These are phyloP conservation scores for Xylaria sp. DNA, from an alignment of 2,329 filamentous ascomycete genomes.

Conservation along the genomic window DNA sequence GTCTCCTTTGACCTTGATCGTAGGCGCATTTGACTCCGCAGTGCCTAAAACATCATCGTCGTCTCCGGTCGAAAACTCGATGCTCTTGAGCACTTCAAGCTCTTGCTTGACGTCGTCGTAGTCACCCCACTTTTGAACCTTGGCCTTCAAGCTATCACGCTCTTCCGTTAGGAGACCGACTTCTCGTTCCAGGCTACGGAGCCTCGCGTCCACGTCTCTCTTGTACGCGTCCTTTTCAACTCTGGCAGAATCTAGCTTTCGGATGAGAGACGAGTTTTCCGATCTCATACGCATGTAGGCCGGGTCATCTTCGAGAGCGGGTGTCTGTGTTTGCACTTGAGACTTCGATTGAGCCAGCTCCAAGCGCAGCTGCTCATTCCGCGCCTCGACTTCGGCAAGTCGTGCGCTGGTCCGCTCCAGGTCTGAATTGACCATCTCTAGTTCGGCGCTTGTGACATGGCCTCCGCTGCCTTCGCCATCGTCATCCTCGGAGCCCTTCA, in stretches of 20 bases:
- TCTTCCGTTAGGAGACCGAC: slow-evolving; percentile 70
- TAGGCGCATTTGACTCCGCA: slow-evolving; percentile 43
- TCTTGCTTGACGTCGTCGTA: slow-evolving; percentile 97
- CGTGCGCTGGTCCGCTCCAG: slow-evolving; percentile 82
- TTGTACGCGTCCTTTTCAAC: slow-evolving; percentile 80
- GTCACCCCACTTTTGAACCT: slow-evolving; percentile 84
- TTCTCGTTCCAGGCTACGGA: slow-evolving; percentile 77
- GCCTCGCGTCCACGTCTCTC: slow-evolving; percentile 66
- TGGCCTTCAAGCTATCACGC: slow-evolving; percentile 70
- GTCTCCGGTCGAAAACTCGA: slow-evolving; percentile 89
- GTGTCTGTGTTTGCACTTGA: slow-evolving; percentile 56
- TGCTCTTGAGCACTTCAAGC: slow-evolving; percentile 92
- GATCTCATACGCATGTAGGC: slow-evolving; percentile 80
- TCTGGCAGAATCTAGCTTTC: slow-evolving; percentile 77
- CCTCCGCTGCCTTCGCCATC: slow-evolving; percentile 53
- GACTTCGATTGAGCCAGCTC: slow-evolving; percentile 88
- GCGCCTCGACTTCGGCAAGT: slow-evolving; percentile 83
- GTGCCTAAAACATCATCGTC: slow-evolving; percentile 60
- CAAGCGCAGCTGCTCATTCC: slow-evolving; percentile 87
- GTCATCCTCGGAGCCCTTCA: slow-evolving; percentile 65
- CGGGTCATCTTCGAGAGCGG: slow-evolving; percentile 79
- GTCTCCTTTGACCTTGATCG: slow-evolving; percentile 61
- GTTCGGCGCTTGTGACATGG: slow-evolving; percentile 76
- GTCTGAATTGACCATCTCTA: slow-evolving; percentile 90
- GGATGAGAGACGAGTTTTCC: slow-evolving; percentile 86